Base-by-base conservation (phyloP, 2,329 filamentous ascomycete species). In the Albifimbria verrucaria region DNA sequence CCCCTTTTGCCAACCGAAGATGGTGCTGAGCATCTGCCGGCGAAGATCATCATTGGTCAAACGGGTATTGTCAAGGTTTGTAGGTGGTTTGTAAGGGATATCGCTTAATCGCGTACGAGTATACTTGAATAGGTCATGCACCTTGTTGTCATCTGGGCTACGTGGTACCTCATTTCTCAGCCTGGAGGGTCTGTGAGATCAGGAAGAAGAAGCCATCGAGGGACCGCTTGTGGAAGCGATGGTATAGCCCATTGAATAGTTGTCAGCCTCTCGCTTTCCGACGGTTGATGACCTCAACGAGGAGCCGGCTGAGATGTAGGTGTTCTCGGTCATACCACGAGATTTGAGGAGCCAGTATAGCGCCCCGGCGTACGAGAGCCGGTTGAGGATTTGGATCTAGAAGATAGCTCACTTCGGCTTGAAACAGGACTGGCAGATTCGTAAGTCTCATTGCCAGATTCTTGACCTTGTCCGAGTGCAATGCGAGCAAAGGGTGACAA, bases 1-100 rank as follows among this genome's bases (percentile, higher is more conserved):
- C 86, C 61, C 96, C 52, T 87, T 86, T 50, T 93, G 87, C 92
- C 94, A 99, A 3, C 94, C 94, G 69, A 99, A 99, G 2, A 99
- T 92, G 6, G 92, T 88, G 60, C 82, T 90, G 4, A 99, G 80
- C 92, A 99, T 97, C 69, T 97, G 92, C 46, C 81, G 82, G 47
- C 93, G 86, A 44, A 97, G 79, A 59, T 96, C 87, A 60, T 97
- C 88, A 55, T 86, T 87, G 3, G 88, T 89, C 22, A 90, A 72
- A 24, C 79, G 80, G 3, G 75, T 70, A 52, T 83, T 79, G 58
- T 87, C 81, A 15, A 78, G 62, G 1, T 77, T 71, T 15, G 85
- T 79, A 1, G 86, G 83, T 47, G 88, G 84, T 62, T 88, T 86
- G 66, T 95, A 96, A 0, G 90, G 87, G 4, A 97, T 83, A 58